A percentile compares a stretch with the other conserved stretches of the same genome.
Evolutionary conservation across 306 rosid species (phyloP).

Genomic region (Canavalia gladiata): DNA sequence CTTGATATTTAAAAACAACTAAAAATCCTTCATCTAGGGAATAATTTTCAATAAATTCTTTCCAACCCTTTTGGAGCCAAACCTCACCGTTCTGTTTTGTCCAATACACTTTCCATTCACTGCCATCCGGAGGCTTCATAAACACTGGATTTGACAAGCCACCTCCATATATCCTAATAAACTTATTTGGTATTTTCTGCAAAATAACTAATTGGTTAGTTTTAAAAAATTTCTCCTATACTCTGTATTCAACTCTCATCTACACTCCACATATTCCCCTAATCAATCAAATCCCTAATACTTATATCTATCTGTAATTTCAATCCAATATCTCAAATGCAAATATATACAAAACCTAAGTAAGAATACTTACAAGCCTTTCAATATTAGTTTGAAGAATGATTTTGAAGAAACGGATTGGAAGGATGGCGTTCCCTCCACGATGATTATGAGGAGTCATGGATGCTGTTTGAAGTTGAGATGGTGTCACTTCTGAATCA

Average conservation of each 20-base stretch:
- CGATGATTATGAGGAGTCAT: not conserved
- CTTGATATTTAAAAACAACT: constrained; percentile 17
- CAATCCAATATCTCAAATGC: too few relatives aligned
- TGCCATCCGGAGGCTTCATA: constrained; percentile 46
- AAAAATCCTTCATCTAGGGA: not conserved
- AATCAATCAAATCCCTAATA: too few relatives aligned
- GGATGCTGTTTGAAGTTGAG: not conserved
- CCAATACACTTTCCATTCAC: constrained; percentile 44
- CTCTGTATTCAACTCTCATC: too few relatives aligned
- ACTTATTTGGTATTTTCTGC: constrained; percentile 45
- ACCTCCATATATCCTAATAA: constrained; percentile 32
- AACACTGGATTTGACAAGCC: constrained; percentile 39
- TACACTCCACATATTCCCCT: not conserved
- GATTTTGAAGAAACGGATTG: constrained; percentile 21
- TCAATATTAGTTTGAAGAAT: constrained; percentile 23
- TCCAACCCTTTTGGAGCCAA: constrained; percentile 46
- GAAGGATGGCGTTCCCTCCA: not conserved
- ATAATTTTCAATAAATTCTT: constrained; percentile 30
- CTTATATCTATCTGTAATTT: too few relatives aligned
- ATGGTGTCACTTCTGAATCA: not conserved
- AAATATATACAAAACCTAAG: not conserved
- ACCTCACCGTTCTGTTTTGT: constrained; percentile 9
- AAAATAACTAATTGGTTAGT: not conserved
- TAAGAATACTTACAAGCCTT: constrained; percentile 28
- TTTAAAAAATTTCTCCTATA: too few relatives aligned